Evolutionary conservation across 2,329 filamentous ascomycete genomes (phyloP).

Genomic region (Scorias spongiosa): DNA sequence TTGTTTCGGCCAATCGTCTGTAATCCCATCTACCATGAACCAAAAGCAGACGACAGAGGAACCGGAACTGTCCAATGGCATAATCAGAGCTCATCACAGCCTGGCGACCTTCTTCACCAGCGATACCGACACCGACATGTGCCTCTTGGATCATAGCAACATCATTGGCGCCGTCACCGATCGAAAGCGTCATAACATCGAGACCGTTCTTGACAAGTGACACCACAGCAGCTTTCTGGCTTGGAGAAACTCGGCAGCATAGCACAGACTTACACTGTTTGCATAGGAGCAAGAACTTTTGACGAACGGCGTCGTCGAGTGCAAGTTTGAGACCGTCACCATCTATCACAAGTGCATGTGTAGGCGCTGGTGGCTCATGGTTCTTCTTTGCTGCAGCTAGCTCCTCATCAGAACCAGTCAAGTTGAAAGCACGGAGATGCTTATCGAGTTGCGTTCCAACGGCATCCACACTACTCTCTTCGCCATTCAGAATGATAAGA

Average conservation of each 20-base stretch:
- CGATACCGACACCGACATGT: slow-evolving; percentile 91
- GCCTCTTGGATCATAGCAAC: slow-evolving; percentile 97
- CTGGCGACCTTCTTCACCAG: slow-evolving; percentile 80
- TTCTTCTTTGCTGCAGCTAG: slow-evolving; percentile 62
- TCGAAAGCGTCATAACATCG: slow-evolving; percentile 88
- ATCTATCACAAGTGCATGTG: slow-evolving; percentile 87
- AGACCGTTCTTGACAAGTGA: slow-evolving; percentile 87
- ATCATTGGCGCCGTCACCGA: slow-evolving; percentile 89
- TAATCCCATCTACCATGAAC: slow-evolving; percentile 97
- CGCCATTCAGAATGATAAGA: slow-evolving; percentile 72
- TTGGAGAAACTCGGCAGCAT: slow-evolving; percentile 92
- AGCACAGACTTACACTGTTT: slow-evolving; percentile 95
- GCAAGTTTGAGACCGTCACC: slow-evolving; percentile 85
- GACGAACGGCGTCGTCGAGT: slow-evolving; percentile 64
- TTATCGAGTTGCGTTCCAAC: slow-evolving; percentile 61
- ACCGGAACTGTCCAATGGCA: slow-evolving; percentile 86
- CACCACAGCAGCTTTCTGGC: slow-evolving; percentile 95
- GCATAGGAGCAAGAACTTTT: slow-evolving; percentile 88
- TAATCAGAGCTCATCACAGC: slow-evolving; percentile 95
- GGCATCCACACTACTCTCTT: slow-evolving; percentile 51
- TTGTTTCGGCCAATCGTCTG: slow-evolving; percentile 76
- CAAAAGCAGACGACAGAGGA: slow-evolving; percentile 67
- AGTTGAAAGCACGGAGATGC: slow-evolving; percentile 54
- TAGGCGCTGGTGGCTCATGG: slow-evolving; percentile 73
- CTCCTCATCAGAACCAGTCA: slow-evolving; percentile 77